Base-by-base conservation (phyloP, 1,284 basidiomycete genomes). In the Naganishia sp. region DNA sequence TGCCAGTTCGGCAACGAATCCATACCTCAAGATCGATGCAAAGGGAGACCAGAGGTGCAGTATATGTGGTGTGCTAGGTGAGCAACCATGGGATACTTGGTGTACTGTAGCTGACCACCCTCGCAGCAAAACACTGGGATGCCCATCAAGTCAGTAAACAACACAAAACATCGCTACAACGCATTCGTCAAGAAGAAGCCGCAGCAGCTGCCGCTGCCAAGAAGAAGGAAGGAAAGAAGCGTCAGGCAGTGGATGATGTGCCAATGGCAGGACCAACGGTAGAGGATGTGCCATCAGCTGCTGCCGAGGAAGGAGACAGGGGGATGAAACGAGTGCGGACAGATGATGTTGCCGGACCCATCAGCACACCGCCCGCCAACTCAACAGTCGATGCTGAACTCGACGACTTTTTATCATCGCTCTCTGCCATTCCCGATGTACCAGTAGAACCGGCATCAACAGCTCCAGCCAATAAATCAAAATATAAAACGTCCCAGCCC, bases 71-170 rank as follows among this genome's bases (percentile, higher is more conserved):
- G 72, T 77, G 13, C 73, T 77, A 59, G 79, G 79, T 79, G 49
- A 68, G 77, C 54, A 28, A 28, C 28, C 28, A 28, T 28, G 28
- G 28, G 28, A 28, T 28, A 28, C 28, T 28, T 1, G 5, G 28
- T 28, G 28, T 28, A 28, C 28, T 3, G 28, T 23, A 15, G 15
- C 48, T 15, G 18, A 23, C 11, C 18, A 28, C 11, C 9, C 16
- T 43, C 39, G n/a, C 66, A 80, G 79, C 79, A 1, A 77, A 77
- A 64, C 76, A 80, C 63, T 81, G 79, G 79, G 78, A 79, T 57
- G 78, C 79, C 1, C 79, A 81, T 68, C 63, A 78, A 15, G 63
- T 78, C 43, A 79, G 79, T 10, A 80, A 81, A 70, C 77, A 78
- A 69, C 79, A 81, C 67, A 73, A 78, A 21, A 72, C 74, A 15